These are phyloP conservation scores for Datisca glomerata DNA, from an alignment of 306 rosid species.

Conservation along the genomic window DNA sequence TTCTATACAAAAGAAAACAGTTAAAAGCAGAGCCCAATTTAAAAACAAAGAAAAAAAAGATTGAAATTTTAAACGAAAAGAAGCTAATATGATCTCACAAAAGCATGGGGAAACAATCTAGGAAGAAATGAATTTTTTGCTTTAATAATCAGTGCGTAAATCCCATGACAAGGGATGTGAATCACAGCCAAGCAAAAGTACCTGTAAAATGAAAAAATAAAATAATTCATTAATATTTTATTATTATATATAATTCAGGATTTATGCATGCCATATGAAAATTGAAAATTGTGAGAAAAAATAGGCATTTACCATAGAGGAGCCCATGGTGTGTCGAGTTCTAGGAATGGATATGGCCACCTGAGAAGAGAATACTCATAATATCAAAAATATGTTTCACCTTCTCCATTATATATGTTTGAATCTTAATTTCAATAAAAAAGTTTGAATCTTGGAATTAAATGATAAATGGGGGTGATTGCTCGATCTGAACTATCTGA, in stretches of 20 bases:
- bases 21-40: neutral
- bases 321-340: slow-evolving; percentile 57
- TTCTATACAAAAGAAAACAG: neutral
- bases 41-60: neutral
- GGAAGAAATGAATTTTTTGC: slow-evolving; percentile 44
- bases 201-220: slow-evolving; percentile 25
- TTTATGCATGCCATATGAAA: neutral
- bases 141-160: slow-evolving; percentile 44
- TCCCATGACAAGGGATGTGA: slow-evolving; percentile 68
- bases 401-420: too few relatives aligned
- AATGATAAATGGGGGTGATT: too few relatives aligned
- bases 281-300: neutral
- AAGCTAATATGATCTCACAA: neutral
- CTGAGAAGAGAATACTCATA: too few relatives aligned
- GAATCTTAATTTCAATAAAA: too few relatives aligned
- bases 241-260: neutral
- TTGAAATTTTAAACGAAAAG: too few relatives aligned
- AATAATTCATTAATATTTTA: neutral
- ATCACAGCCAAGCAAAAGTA: slow-evolving; percentile 44
- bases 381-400: too few relatives aligned
- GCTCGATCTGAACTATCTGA: too few relatives aligned
- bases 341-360: slow-evolving; percentile 89
- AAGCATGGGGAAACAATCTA: slow-evolving; percentile 40
- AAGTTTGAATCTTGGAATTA: too few relatives aligned
- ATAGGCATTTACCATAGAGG: slow-evolving; percentile 49